Base-by-base conservation (phyloP, 75 land plant species). In the Selaginella moellendorffii region DNA sequence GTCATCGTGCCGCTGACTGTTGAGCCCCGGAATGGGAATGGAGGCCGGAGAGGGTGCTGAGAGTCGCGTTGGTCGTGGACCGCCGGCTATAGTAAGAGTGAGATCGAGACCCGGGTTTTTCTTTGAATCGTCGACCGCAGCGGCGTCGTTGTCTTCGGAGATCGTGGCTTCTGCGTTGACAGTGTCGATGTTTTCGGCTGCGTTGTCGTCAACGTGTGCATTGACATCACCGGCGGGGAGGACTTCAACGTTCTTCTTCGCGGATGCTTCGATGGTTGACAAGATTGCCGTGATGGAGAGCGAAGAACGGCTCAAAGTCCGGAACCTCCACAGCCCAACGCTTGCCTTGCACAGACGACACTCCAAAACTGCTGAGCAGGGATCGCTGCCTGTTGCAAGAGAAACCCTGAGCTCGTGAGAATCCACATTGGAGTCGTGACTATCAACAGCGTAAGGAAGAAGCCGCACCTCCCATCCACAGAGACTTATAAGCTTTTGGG, bases 391-490 rank as follows among this genome's bases (percentile, higher is more conserved):
- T 14, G 14, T 14, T 36, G 46, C 14, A 5, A 36, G 46, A 5
- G 46, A 36, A 36, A 36, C 46, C 46, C 14, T 36, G 10, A 14
- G 46, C 46, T 14, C 46, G 14, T 36, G 5, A 5, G 5, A 5
- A 5, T 36, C 10, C 14, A 36, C 46, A 14, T 36, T 14, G n/a
- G n/a, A n/a, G 36, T 93, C 96, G 71, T 93, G 95, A 77, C 74
- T 83, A 60, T 93, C 98, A 36, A 85, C 82, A 54, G 87, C 73
- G 76, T 88, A 72, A 12, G 81, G 82, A 67, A 82, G 78, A 80
- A 85, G 75, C 54, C 98, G 78, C 23, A 95, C 84, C 62, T 93
- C 98, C 98, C 98, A 93, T 26, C 96, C 98, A 85, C 98, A 93
- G 42, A 93, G 30, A 65, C 96, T 83, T 59, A 88, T 89, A 30